These are phyloP conservation scores for Balamuthia mandrillaris DNA, from an alignment of 208 protist genomes.

Conservation along the genomic window DNA sequence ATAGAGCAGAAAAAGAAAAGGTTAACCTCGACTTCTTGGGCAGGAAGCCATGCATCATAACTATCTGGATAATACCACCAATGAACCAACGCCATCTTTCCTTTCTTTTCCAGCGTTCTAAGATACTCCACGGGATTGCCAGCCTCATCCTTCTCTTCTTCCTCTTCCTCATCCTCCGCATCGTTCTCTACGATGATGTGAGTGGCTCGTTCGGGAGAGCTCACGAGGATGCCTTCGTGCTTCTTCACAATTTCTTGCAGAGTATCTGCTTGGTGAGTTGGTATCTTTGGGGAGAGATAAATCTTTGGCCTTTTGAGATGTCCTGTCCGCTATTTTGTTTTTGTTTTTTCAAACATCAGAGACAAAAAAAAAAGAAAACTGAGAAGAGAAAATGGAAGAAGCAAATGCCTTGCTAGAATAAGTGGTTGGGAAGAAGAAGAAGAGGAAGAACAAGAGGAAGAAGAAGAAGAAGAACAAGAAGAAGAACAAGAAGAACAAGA, in stretches of 20 bases:
- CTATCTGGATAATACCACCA: conserved; percentile 57
- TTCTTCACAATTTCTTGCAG: conserved; percentile 16
- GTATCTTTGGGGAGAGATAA: background rate
- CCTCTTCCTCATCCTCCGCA: background rate
- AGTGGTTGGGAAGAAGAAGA: conserved; percentile 37
- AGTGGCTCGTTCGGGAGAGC: background rate
- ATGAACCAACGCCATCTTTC: conserved; percentile 44
- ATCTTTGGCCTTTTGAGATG: background rate
- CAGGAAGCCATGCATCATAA: conserved; percentile 47
- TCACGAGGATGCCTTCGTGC: background rate
- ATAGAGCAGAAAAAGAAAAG: too few species aligned
- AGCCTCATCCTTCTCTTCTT: background rate
- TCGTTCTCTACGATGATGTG: background rate
- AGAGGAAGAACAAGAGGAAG: conserved; percentile 4
- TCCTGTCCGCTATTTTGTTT: background rate
- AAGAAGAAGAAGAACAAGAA: too few species aligned
- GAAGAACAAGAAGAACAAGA: too few species aligned
- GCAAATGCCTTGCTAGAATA: too few species aligned
- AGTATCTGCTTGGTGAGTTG: background rate
- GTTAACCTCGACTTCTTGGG: conserved; percentile 36
- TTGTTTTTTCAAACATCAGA: too few species aligned
- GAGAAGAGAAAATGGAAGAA: too few species aligned
- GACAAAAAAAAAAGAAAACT: too few species aligned
- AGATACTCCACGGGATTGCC: too few species aligned
- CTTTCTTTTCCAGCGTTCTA: conserved; percentile 27